Percentiles rank a stretch among this genome's conserved stretches.
phyloP scores from a whole-genome alignment of 768 basidiomycete genomes.

The Lactifluus subvellereus region DNA sequence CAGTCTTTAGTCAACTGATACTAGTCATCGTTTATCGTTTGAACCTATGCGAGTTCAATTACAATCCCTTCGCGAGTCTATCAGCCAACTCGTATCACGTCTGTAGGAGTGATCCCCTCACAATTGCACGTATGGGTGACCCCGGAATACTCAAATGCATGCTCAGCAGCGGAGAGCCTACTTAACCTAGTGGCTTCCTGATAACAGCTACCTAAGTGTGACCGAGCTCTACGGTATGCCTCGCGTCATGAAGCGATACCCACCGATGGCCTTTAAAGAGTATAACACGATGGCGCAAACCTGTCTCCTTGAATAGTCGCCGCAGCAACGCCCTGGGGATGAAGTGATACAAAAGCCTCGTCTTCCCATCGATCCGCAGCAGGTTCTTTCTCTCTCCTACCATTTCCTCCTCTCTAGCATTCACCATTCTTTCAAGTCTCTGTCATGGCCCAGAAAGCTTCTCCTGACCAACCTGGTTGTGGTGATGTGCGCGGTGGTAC shows the following conservation, averaged over 20 bases:
- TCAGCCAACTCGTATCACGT: too few species aligned
- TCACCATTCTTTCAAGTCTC: neutral
- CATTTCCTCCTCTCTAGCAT: neutral
- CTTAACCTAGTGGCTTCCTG: neutral
- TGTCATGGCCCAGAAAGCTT: neutral
- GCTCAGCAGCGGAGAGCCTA: neutral
- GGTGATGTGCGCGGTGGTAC: slow-evolving; percentile 26
- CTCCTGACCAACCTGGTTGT: neutral
- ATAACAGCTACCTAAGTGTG: neutral
- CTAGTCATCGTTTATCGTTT: too few species aligned
- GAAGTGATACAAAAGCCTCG: neutral
- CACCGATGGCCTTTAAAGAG: neutral
- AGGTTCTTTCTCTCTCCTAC: neutral
- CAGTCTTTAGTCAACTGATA: too few species aligned
- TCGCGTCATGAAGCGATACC: neutral
- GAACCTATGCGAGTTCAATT: too few species aligned
- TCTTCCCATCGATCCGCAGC: neutral
- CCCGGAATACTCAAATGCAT: neutral
- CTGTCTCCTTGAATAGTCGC: neutral
- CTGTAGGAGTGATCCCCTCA: too few species aligned
- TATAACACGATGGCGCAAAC: neutral
- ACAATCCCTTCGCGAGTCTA: too few species aligned
- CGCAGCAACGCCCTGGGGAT: neutral
- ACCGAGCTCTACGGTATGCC: neutral
- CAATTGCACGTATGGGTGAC: neutral